phyloP scores from a whole-genome alignment of 2,329 filamentous ascomycete species.

The Mycosphaerella sp. region DNA sequence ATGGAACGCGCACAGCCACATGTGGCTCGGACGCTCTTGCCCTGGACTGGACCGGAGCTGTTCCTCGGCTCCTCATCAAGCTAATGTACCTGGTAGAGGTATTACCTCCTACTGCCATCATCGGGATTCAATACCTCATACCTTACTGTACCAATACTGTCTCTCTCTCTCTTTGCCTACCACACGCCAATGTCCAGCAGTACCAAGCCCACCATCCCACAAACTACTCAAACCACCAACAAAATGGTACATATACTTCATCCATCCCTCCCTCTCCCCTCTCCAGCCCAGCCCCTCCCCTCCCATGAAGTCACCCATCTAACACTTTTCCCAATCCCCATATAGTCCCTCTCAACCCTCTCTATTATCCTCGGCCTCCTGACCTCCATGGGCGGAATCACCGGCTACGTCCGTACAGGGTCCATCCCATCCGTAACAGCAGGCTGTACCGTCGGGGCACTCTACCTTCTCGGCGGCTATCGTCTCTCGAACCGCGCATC shows the following conservation, averaged over 20 bases:
- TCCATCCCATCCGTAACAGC: slow-evolving; percentile 83
- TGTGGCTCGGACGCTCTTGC: too few species aligned
- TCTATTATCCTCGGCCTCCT: slow-evolving; percentile 74
- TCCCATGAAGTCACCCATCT: too few species aligned
- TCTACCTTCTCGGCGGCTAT: slow-evolving; percentile 74
- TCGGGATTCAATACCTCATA: not conserved
- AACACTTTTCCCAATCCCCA: not conserved
- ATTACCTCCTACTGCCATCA: too few species aligned
- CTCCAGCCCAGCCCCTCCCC: not conserved
- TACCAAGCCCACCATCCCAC: slow-evolving; percentile 6
- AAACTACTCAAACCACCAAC: not conserved
- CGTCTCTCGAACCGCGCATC: slow-evolving; percentile 67
- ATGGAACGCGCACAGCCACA: too few species aligned
- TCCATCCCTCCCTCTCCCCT: not conserved
- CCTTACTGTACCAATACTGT: too few species aligned
- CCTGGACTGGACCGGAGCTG: too few species aligned
- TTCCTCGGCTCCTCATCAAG: too few species aligned
- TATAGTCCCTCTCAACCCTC: slow-evolving; percentile 38
- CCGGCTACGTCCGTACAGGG: slow-evolving; percentile 76
- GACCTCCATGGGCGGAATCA: slow-evolving; percentile 79
- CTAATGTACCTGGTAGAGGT: too few species aligned
- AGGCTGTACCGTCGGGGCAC: slow-evolving; percentile 70
- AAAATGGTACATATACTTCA: not conserved
- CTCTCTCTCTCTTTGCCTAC: not conserved
- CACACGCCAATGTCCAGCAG: slow-evolving; percentile 11